Evolutionary conservation across 768 basidiomycete species (phyloP).

Genomic region (Nidularia sp.): DNA sequence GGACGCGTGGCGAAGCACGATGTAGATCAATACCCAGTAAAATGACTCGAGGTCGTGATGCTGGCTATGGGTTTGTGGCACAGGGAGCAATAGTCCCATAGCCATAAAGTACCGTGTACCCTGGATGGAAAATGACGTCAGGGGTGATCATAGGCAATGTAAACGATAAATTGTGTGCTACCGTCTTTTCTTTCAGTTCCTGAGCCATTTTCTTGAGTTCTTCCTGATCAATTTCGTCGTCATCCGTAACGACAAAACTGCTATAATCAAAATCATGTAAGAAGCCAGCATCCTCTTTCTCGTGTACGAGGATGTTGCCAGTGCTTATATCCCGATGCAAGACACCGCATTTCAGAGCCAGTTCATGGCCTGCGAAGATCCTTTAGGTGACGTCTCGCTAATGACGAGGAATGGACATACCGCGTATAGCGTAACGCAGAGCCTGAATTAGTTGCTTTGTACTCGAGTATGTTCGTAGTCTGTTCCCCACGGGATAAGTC

Average conservation of each 20-base stretch:
- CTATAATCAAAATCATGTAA: conserved; percentile 1
- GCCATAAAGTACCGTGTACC: neutral
- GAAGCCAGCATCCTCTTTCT: neutral
- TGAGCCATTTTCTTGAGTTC: neutral
- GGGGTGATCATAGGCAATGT: no score
- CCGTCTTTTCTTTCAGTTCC: no score
- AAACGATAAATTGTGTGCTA: no score
- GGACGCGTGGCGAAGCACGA: neutral
- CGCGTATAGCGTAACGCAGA: no score
- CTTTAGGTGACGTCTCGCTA: no score
- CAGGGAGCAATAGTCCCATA: neutral
- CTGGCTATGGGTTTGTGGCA: neutral
- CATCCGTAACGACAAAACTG: neutral
- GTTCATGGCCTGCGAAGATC: neutral
- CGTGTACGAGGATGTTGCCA: neutral
- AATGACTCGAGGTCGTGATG: neutral
- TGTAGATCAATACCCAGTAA: neutral
- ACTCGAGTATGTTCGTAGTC: no score
- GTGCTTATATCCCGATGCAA: conserved; percentile 1
- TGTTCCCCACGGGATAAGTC: no score
- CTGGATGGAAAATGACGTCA: neutral
- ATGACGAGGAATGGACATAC: no score
- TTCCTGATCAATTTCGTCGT: neutral
- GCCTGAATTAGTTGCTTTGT: no score
- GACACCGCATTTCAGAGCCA: neutral